A percentile compares a stretch with the other conserved stretches of the same genome.
These are phyloP conservation scores for Boletus tylopilopsis DNA, from an alignment of 768 basidiomycete species.

Conservation along the genomic window DNA sequence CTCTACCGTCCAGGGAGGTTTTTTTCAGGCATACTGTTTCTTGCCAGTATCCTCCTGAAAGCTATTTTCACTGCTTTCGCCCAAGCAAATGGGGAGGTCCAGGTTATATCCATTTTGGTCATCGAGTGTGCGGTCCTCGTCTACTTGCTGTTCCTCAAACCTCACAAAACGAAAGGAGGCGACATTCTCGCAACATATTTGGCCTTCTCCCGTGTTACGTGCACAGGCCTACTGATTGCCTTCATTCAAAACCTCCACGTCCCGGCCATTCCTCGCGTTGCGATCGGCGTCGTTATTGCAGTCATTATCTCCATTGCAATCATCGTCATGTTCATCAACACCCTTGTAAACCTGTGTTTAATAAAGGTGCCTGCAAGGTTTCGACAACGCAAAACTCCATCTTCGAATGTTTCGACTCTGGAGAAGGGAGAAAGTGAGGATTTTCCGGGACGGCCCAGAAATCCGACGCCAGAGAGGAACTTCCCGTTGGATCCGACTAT, in stretches of 20 bases:
- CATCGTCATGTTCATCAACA: slow-evolving; percentile 65
- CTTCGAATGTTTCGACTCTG: slow-evolving; percentile 17
- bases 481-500: slow-evolving; percentile 37
- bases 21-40: slow-evolving; percentile 59
- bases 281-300: slow-evolving; percentile 71
- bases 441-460: slow-evolving; percentile 37
- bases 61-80: slow-evolving; percentile 71
- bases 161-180: slow-evolving; percentile 63
- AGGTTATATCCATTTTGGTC: slow-evolving; percentile 63
- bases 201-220: slow-evolving; percentile 62
- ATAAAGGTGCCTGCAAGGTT: slow-evolving; percentile 19
- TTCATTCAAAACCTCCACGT: slow-evolving; percentile 67
- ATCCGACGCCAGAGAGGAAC: slow-evolving; percentile 52
- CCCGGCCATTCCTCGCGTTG: slow-evolving; percentile 73
- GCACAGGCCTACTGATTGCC: slow-evolving; percentile 68
- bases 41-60: slow-evolving; percentile 59
- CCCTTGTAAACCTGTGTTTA: slow-evolving; percentile 48
- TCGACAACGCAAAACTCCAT: slow-evolving; percentile 13
- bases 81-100: slow-evolving; percentile 56
- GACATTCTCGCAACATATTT: slow-evolving; percentile 69
- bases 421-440: slow-evolving; percentile 30
- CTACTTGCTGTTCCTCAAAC: slow-evolving; percentile 50
- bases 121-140: slow-evolving; percentile 62
- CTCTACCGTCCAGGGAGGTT: slow-evolving; percentile 65
- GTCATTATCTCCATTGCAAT: slow-evolving; percentile 70